Conservation (phyloP, 495 filamentous ascomycete genomes). For the Penicillium fimorum region DNA sequence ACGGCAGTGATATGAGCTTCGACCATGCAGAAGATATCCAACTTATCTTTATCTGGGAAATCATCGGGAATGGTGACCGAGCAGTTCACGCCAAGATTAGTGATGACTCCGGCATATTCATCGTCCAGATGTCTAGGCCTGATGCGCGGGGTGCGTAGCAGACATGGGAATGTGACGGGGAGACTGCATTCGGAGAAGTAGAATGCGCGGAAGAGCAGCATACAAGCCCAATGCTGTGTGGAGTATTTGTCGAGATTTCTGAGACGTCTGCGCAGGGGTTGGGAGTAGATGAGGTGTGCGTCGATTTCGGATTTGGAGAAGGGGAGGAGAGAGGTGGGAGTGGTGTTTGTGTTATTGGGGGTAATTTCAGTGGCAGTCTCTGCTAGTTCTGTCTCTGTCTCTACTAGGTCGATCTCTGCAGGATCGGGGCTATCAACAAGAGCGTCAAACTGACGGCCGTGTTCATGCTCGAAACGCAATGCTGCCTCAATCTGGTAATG, state of each 20-base stretch:
- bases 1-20: slow-evolving; percentile 59
- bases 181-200: slow-evolving; percentile 64
- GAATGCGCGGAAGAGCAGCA: slow-evolving; percentile 73
- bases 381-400: slow-evolving; percentile 12
- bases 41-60: slow-evolving; percentile 31
- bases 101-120: slow-evolving; percentile 28
- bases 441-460: slow-evolving; percentile 52
- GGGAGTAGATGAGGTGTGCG: slow-evolving; percentile 32
- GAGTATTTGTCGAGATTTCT: slow-evolving; percentile 36
- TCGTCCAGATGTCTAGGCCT: slow-evolving; percentile 33
- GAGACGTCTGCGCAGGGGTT: slow-evolving; percentile 36
- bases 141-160: slow-evolving; percentile 39
- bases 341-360: neutral
- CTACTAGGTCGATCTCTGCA: neutral
- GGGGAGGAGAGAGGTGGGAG: slow-evolving; percentile 50
- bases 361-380: neutral
- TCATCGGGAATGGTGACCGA: slow-evolving; percentile 29
- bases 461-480: slow-evolving; percentile 63
- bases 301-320: slow-evolving; percentile 61
- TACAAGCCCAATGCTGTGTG: slow-evolving; percentile 60
- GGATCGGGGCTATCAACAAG: slow-evolving; percentile 13
- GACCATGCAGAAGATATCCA: slow-evolving; percentile 48
- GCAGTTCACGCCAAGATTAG: slow-evolving; percentile 36
- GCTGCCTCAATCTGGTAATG: slow-evolving; percentile 92
- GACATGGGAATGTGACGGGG: slow-evolving; percentile 60